Evolutionary conservation across 345 rosid species (phyloP).

Genomic region (Melastoma malabathricum): DNA sequence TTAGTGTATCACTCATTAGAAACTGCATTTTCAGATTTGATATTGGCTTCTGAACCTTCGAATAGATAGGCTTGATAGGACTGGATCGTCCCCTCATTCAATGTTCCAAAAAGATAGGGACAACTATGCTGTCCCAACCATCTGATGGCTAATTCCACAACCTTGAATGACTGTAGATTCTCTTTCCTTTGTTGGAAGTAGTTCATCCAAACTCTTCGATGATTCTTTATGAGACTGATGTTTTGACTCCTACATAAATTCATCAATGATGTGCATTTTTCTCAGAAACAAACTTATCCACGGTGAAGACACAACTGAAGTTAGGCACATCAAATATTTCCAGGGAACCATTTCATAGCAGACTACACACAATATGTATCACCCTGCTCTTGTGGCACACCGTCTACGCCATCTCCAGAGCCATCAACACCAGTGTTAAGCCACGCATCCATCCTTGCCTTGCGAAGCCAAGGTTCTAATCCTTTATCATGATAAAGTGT

Average conservation of each 20-base stretch:
- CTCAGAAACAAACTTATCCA: conserved; percentile 76
- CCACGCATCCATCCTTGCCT: conserved; percentile 97
- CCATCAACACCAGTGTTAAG: conserved; percentile 80
- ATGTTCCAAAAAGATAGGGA: conserved; percentile 76
- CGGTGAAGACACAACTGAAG: conserved; percentile 69
- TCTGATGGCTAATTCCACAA: conserved; percentile 82
- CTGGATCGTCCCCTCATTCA: conserved; percentile 89
- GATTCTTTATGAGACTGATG: conserved; percentile 26
- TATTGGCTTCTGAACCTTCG: conserved; percentile 59
- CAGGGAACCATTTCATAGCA: conserved; percentile 76
- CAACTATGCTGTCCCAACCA: conserved; percentile 82
- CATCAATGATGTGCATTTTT: conserved; percentile 62
- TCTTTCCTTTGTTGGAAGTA: conserved; percentile 55
- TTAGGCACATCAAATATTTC: conserved; percentile 93
- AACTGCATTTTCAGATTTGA: conserved; percentile 39
- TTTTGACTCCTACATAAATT: conserved; percentile 28
- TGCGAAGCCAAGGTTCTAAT: conserved; percentile 91
- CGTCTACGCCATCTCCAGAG: conserved; percentile 77
- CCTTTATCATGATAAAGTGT: conserved; percentile 90
- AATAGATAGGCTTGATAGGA: conserved; percentile 87
- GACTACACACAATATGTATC: conserved; percentile 82
- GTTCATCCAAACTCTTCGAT: conserved; percentile 33
- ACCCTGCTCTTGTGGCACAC: conserved; percentile 75
- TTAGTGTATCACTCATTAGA: conserved; percentile 31
- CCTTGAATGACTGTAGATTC: conserved; percentile 40